A percentile compares a stretch with the other conserved stretches of the same genome.
Evolutionary conservation across 306 rosid genomes (phyloP).

Genomic region (Cicer pinnatifidum): DNA sequence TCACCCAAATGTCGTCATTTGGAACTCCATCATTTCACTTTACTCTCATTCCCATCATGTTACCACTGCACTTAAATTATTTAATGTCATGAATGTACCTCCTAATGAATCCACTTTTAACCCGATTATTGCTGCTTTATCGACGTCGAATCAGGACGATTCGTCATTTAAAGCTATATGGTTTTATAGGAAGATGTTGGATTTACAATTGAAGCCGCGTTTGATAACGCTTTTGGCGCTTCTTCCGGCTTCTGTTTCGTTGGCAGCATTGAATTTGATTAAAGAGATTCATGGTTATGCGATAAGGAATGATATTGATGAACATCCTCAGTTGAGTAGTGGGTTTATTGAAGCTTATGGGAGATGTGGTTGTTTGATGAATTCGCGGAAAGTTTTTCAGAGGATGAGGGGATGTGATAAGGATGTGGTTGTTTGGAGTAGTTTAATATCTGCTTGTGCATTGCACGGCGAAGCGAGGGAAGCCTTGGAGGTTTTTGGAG

Average conservation of each 20-base stretch:
- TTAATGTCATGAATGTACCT: conserved; percentile 54
- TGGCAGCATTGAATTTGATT: conserved; percentile 60
- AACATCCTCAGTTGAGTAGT: conserved; percentile 64
- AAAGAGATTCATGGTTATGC: conserved; percentile 76
- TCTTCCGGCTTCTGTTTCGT: conserved; percentile 60
- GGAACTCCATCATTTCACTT: conserved; percentile 71
- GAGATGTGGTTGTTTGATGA: conserved; percentile 61
- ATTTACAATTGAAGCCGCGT: conserved; percentile 51
- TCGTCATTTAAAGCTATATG: conserved; percentile 54
- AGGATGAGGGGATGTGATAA: conserved; percentile 49
- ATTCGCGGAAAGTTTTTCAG: conserved; percentile 51
- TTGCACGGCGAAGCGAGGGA: conserved; percentile 69
- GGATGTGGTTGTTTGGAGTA: conserved; percentile 83
- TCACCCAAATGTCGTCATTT: conserved; percentile 60
- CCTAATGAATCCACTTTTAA: conserved; percentile 67
- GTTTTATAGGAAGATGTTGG: conserved; percentile 59
- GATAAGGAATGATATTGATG: conserved; percentile 53
- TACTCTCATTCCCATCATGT: conserved; percentile 48
- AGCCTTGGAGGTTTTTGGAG: conserved; percentile 57
- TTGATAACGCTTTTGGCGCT: conserved; percentile 70
- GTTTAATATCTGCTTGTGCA: conserved; percentile 71
- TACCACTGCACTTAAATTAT: conserved; percentile 52
- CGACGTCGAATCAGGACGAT: conserved; percentile 38
- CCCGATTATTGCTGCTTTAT: conserved; percentile 58
- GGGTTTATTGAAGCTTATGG: conserved; percentile 79